These are phyloP conservation scores for Sphaerulina vaccinii DNA, from an alignment of 2,329 filamentous ascomycete species.

Conservation along the genomic window DNA sequence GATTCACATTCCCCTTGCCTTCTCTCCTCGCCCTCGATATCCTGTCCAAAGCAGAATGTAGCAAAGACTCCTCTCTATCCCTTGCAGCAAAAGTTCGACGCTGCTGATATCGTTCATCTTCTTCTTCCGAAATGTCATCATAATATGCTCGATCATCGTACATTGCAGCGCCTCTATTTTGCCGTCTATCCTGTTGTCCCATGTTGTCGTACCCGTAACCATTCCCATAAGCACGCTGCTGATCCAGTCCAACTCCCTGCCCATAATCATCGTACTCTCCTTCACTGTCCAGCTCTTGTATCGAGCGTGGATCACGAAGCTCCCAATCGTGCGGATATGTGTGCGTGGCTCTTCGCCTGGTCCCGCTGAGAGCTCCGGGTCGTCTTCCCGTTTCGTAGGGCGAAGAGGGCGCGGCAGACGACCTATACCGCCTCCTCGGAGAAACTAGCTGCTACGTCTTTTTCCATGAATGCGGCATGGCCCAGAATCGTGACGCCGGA, in stretches of 20 bases:
- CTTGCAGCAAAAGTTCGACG: slow-evolving; percentile 52
- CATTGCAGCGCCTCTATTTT: slow-evolving; percentile 39
- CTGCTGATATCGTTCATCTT: slow-evolving; percentile 45
- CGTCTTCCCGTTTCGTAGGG: slow-evolving; percentile 96
- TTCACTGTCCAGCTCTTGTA: slow-evolving; percentile 60
- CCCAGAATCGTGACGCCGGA: slow-evolving; percentile 91
- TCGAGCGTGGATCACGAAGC: slow-evolving; percentile 40
- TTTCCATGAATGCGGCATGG: slow-evolving; percentile 60
- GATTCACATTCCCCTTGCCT: slow-evolving; percentile 74
- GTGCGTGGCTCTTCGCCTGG: slow-evolving; percentile 50
- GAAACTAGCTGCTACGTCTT: slow-evolving; percentile 94
- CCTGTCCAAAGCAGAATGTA: slow-evolving; percentile 74
- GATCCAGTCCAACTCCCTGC: slow-evolving; percentile 45
- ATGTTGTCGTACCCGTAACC: slow-evolving; percentile 43
- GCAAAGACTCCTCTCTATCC: slow-evolving; percentile 71
- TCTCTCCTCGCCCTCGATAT: slow-evolving; percentile 75
- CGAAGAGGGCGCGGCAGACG: slow-evolving; percentile 96
- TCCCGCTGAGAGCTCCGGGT: slow-evolving; percentile 66
- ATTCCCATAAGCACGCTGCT: slow-evolving; percentile 34
- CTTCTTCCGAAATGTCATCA: slow-evolving; percentile 52
- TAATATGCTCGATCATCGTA: slow-evolving; percentile 50
- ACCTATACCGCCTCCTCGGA: slow-evolving; percentile 99
- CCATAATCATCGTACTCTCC: slow-evolving; percentile 42
- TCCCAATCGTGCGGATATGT: slow-evolving; percentile 43
- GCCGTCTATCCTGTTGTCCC: slow-evolving; percentile 43